These are phyloP conservation scores for Posidonia australis DNA, from an alignment of 106 monocot species.

Conservation along the genomic window DNA sequence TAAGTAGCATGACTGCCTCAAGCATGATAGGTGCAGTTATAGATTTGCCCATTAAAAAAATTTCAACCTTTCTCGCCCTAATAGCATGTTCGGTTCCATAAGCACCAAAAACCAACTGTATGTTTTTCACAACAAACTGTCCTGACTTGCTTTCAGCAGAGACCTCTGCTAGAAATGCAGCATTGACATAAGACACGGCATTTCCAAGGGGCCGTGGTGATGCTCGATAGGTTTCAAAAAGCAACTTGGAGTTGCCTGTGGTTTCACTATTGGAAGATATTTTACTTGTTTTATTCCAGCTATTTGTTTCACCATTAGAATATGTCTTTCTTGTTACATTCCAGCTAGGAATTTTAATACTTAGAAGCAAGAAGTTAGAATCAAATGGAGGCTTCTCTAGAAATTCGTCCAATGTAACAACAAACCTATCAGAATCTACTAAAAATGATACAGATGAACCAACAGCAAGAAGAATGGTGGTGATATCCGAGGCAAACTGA, in stretches of 20 bases:
- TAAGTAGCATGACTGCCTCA: slow-evolving; percentile 50
- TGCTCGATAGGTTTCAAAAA: slow-evolving; percentile 70
- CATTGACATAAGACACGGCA: slow-evolving; percentile 68
- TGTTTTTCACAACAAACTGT: slow-evolving; percentile 17
- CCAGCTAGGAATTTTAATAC: slow-evolving; percentile 52
- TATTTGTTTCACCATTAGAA: not conserved
- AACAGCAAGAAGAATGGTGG: slow-evolving; percentile 68
- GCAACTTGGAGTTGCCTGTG: slow-evolving; percentile 1
- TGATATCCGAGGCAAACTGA: slow-evolving; percentile 72
- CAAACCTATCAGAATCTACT: slow-evolving; percentile 22
- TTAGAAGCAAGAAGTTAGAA: slow-evolving; percentile 35
- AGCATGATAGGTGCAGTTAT: slow-evolving; percentile 42
- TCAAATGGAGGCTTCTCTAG: slow-evolving; percentile 37
- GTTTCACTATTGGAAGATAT: not conserved
- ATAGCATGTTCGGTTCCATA: slow-evolving; percentile 46
- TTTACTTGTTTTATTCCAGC: too few species aligned
- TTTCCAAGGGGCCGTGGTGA: slow-evolving; percentile 70
- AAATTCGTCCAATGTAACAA: slow-evolving; percentile 48
- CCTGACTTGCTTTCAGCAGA: slow-evolving; percentile 22
- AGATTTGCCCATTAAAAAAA: slow-evolving; percentile 38
- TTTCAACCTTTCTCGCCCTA: slow-evolving; percentile 54
- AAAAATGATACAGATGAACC: slow-evolving; percentile 38
- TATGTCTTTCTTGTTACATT: slow-evolving; percentile 5
- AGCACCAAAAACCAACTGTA: slow-evolving; percentile 70
- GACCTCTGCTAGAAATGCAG: slow-evolving; percentile 55